These are phyloP conservation scores for Agaricus blazei DNA, from an alignment of 768 basidiomycete species.

Conservation along the genomic window DNA sequence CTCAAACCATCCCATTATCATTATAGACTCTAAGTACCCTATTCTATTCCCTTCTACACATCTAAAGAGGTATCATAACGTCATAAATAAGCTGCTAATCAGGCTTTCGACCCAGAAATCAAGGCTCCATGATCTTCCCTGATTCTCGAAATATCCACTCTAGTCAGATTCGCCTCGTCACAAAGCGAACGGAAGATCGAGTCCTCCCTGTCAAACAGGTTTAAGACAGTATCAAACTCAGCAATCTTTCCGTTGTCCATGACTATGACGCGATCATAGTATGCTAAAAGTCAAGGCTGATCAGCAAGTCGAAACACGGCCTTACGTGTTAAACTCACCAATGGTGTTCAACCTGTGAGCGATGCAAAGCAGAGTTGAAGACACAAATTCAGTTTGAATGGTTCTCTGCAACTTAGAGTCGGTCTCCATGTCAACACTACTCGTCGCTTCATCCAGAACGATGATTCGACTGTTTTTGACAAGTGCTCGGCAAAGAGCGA, in stretches of 20 bases:
- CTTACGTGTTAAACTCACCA: slow-evolving; percentile 20
- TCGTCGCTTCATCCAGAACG: slow-evolving; percentile 60
- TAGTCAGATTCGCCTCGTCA: slow-evolving; percentile 53
- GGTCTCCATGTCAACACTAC: slow-evolving; percentile 58
- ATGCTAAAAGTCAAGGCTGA: slow-evolving; percentile 26
- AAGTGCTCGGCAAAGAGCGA: slow-evolving; percentile 54
- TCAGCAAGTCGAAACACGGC: not conserved
- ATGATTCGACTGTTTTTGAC: slow-evolving; percentile 57
- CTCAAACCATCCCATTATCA: too few relatives aligned
- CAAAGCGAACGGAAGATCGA: slow-evolving; percentile 72
- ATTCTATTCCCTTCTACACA: too few relatives aligned
- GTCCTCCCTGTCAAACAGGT: slow-evolving; percentile 52
- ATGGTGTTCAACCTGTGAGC: slow-evolving; percentile 52
- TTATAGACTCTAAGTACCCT: too few relatives aligned
- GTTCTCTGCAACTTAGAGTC: slow-evolving; percentile 59
- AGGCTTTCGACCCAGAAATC: not conserved
- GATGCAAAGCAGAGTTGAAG: slow-evolving; percentile 46
- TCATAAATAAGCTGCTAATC: too few relatives aligned
- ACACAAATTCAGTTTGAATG: slow-evolving; percentile 55
- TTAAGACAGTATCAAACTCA: slow-evolving; percentile 71
- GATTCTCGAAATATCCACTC: slow-evolving; percentile 54
- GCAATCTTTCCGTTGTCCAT: slow-evolving; percentile 67
- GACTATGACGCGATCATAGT: slow-evolving; percentile 68
- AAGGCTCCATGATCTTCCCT: slow-evolving; percentile 25
- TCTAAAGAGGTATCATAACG: too few relatives aligned